Conservation (phyloP, 306 rosid species). For the Morella rubra region DNA sequence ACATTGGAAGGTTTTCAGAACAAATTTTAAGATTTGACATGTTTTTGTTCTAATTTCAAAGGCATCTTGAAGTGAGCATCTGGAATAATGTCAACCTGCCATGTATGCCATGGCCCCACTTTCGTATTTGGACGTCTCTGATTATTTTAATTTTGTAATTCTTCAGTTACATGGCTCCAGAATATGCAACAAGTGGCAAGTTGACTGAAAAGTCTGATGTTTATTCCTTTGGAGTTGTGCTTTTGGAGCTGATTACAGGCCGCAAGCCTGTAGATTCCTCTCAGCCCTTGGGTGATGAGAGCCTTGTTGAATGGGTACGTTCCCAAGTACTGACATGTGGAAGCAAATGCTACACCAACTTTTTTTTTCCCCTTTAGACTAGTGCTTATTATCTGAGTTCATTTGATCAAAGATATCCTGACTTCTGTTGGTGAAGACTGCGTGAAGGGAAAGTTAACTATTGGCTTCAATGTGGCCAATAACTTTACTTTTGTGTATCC, state of each 20-base stretch:
- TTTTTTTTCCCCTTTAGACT: neutral
- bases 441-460: neutral
- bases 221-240: constrained; percentile 92
- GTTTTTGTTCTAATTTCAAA: neutral
- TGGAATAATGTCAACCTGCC: neutral
- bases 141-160: constrained; percentile 35
- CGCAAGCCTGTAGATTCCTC: constrained; percentile 92
- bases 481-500: neutral
- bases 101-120: constrained; percentile 2
- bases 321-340: constrained; percentile 9
- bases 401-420: too few species aligned
- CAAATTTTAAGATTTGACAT: neutral
- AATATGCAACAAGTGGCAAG: constrained; percentile 97
- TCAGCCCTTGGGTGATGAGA: constrained; percentile 96
- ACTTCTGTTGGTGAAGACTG: too few species aligned
- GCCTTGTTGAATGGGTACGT: constrained; percentile 97
- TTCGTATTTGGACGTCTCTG: constrained; percentile 22
- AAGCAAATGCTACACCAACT: neutral
- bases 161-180: constrained; percentile 96
- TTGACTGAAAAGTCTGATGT: constrained; percentile 96
- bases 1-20: neutral
- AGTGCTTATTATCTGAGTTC: neutral
- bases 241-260: constrained; percentile 92
- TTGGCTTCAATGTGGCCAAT: neutral
- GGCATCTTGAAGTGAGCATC: constrained; percentile 2